Conservation (phyloP, 257 asterid species). For the Solanum pimpinellifolium region DNA sequence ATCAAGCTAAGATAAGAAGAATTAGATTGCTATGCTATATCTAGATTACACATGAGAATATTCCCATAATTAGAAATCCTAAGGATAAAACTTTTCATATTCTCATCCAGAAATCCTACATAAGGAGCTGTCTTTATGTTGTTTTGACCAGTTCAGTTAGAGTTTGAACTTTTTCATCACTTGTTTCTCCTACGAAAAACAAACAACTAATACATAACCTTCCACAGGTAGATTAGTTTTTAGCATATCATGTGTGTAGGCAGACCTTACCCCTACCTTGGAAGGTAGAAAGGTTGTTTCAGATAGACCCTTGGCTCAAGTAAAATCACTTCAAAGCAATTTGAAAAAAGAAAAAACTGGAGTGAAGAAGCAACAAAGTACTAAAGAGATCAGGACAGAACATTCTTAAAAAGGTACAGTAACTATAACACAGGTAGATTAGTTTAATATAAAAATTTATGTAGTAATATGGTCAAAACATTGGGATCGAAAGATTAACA, state of each 20-base stretch:
- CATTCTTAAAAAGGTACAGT: not conserved
- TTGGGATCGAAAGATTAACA: not conserved
- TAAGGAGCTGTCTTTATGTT: not conserved
- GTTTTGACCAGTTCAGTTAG: not conserved
- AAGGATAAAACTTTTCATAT: not conserved
- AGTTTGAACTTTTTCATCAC: not conserved
- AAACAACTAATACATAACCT: not conserved
- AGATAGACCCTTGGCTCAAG: not conserved
- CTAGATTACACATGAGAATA: not conserved
- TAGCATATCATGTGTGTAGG: not conserved
- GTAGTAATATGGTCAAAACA: not conserved
- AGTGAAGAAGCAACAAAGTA: not conserved
- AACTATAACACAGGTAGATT: not conserved
- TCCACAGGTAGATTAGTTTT: not conserved
- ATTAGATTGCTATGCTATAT: not conserved
- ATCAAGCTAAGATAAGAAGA: not conserved
- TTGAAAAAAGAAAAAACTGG: not conserved
- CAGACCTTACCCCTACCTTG: not conserved
- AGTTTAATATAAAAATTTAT: not conserved
- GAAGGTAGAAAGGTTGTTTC: not conserved
- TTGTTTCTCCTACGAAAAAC: not conserved
- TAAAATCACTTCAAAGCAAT: not conserved
- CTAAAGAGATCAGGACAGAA: not conserved
- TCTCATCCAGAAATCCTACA: not conserved
- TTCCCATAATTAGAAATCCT: not conserved